phyloP scores from a whole-genome alignment of 306 rosid genomes.

The Lupinus albus region DNA sequence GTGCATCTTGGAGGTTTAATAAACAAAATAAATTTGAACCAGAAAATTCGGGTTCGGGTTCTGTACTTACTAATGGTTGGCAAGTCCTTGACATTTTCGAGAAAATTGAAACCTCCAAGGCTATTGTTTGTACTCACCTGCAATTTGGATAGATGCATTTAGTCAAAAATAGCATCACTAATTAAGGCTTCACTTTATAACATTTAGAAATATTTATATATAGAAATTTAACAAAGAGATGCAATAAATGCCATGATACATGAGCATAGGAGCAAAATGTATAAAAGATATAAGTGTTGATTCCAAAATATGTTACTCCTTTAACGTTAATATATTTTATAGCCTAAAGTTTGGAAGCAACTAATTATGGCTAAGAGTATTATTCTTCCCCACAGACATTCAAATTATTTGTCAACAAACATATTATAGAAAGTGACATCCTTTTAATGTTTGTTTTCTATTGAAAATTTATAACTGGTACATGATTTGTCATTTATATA shows the following conservation, averaged over 20 bases:
- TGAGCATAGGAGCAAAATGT: no score
- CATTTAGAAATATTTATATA: conserved; percentile 37
- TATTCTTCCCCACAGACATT: conserved; percentile 5
- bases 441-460: background rate
- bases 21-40: conserved; percentile 1
- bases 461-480: conserved; percentile 1
- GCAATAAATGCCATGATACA: background rate
- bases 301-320: no score
- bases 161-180: conserved; percentile 20
- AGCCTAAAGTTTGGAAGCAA: conserved; percentile 1
- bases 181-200: conserved; percentile 1
- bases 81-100: conserved; percentile 81
- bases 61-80: conserved; percentile 77
- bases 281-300: no score
- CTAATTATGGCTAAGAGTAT: conserved; percentile 17
- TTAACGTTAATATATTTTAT: background rate
- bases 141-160: conserved; percentile 31
- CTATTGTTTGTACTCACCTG: conserved; percentile 64
- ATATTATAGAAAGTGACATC: background rate
- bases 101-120: conserved; percentile 69
- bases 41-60: conserved; percentile 24
- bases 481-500: background rate
- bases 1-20: conserved; percentile 1
- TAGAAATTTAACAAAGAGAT: background rate
- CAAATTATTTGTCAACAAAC: conserved; percentile 10